Conservation (phyloP, 2,329 filamentous ascomycete genomes). For the Fusarium sp. region DNA sequence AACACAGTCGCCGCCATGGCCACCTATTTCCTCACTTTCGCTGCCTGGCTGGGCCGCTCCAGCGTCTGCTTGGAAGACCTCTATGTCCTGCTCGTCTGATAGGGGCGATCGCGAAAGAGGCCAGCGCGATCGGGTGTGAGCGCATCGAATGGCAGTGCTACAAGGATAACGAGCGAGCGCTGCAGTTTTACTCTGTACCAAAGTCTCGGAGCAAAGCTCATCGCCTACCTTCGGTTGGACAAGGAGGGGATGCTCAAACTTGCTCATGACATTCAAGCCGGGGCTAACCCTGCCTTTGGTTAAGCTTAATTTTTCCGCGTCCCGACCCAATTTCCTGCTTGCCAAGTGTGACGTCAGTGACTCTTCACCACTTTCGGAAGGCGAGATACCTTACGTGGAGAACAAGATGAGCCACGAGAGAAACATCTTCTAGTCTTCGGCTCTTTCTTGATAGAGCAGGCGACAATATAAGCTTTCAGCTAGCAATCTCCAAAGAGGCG, state of each 20-base stretch:
- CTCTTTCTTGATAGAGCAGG: conserved; percentile 11
- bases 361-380: not conserved
- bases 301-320: conserved; percentile 18
- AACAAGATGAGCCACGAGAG: not conserved
- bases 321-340: not conserved
- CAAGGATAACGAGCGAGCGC: conserved; percentile 12
- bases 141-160: conserved; percentile 13
- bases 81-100: conserved; percentile 5
- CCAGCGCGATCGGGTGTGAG: conserved; percentile 1
- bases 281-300: conserved; percentile 7
- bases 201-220: conserved; percentile 15
- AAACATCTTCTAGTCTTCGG: not conserved
- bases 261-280: not conserved
- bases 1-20: conserved; percentile 12
- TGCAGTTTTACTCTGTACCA: conserved; percentile 13
- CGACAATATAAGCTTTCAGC: not conserved
- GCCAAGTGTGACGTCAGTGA: conserved; percentile 6
- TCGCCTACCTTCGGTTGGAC: conserved; percentile 10
- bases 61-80: conserved; percentile 15
- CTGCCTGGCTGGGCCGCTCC: conserved; percentile 4
- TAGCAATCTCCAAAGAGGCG: conserved; percentile 12
- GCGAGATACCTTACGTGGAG: not conserved
- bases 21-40: conserved; percentile 18
- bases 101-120: conserved; percentile 13
- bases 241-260: conserved; percentile 5